Conservation (phyloP, 352 stramenopile genomes). For the Pythium oligandrum region DNA sequence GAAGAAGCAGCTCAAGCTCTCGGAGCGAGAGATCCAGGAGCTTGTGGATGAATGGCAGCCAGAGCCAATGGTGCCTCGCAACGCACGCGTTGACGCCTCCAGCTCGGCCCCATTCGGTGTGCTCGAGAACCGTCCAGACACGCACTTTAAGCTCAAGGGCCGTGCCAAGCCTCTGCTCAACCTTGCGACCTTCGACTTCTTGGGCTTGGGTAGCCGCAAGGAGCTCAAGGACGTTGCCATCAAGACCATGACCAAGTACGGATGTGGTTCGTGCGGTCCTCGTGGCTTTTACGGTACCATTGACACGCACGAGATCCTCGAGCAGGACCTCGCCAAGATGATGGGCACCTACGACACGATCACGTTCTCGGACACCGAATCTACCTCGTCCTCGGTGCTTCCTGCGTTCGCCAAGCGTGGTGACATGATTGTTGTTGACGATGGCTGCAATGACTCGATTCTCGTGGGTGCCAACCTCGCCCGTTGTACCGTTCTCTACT, state of each 20-base stretch:
- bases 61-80: conserved; percentile 79
- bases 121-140: conserved; percentile 74
- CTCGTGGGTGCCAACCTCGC: conserved; percentile 90
- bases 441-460: conserved; percentile 95
- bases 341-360: conserved; percentile 93
- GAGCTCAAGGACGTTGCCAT: conserved; percentile 88
- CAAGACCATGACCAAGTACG: conserved; percentile 93
- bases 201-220: conserved; percentile 83
- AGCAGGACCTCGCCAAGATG: conserved; percentile 91
- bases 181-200: conserved; percentile 96
- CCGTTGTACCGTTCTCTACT: conserved; percentile 92
- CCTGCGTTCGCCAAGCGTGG: conserved; percentile 97
- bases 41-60: conserved; percentile 87
- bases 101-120: conserved; percentile 57
- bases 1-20: conserved; percentile 65
- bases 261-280: conserved; percentile 96
- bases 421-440: conserved; percentile 96
- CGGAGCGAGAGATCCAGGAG: conserved; percentile 86
- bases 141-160: conserved; percentile 79
- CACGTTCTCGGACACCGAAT: conserved; percentile 96
- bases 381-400: conserved; percentile 92
- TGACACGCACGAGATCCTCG: conserved; percentile 84
- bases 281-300: conserved; percentile 99
- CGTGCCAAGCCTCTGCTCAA: conserved; percentile 85
- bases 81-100: conserved; percentile 23